A percentile compares a stretch with the other conserved stretches of the same genome.
Conservation (phyloP, 306 rosid species). For the Mimosa bimucronata region DNA sequence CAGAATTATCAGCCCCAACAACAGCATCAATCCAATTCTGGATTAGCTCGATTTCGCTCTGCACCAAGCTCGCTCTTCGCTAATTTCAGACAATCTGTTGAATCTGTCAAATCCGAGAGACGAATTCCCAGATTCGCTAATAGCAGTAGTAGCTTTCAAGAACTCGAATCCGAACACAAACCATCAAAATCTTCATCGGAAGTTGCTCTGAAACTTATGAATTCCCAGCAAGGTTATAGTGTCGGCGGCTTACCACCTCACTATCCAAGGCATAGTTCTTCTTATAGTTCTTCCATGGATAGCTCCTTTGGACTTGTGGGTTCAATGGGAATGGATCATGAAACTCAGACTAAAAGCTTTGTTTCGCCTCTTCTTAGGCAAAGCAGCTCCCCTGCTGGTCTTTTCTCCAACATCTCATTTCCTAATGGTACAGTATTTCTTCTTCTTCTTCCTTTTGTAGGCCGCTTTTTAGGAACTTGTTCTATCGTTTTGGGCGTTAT, state of each 20-base stretch:
- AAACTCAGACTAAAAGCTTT: constrained; percentile 36
- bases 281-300: constrained; percentile 44
- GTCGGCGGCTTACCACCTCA: constrained; percentile 60
- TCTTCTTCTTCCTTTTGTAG: background rate
- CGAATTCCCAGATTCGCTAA: constrained; percentile 52
- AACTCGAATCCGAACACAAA: constrained; percentile 51
- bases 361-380: constrained; percentile 55
- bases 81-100: constrained; percentile 40
- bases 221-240: constrained; percentile 48
- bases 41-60: constrained; percentile 83
- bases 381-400: constrained; percentile 65
- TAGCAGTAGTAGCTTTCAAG: constrained; percentile 35
- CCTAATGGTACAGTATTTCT: constrained; percentile 56
- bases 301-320: constrained; percentile 51
- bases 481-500: background rate
- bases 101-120: constrained; percentile 37
- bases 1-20: constrained; percentile 47
- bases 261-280: constrained; percentile 57
- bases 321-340: constrained; percentile 50
- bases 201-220: constrained; percentile 44
- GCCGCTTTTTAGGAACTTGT: background rate
- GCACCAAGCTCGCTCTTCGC: constrained; percentile 68
- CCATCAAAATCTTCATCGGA: constrained; percentile 17
- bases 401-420: constrained; percentile 60
- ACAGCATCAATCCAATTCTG: constrained; percentile 51